Percentiles rank a stretch among this genome's conserved stretches.
Evolutionary conservation across 306 rosid species (phyloP).

Genomic region (Prunus mongolica): DNA sequence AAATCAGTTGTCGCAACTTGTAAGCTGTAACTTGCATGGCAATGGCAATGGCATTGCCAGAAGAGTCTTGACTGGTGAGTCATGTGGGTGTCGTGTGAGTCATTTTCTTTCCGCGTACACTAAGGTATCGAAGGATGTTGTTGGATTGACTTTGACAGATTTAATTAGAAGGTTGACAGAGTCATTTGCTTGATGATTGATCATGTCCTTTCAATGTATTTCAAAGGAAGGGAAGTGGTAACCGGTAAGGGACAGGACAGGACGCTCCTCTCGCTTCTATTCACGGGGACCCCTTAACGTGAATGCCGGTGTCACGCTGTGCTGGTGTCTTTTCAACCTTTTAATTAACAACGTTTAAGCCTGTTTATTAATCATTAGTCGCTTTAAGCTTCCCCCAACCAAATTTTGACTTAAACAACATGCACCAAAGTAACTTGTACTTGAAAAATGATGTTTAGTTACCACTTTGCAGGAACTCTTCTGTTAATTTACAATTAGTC

Average conservation of each 20-base stretch:
- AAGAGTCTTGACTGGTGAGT: too few relatives aligned
- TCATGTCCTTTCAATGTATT: not conserved
- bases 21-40: too few relatives aligned
- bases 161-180: not conserved
- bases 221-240: not conserved
- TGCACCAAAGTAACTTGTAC: not conserved
- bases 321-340: not conserved
- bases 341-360: not conserved
- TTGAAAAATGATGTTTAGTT: too few relatives aligned
- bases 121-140: not conserved
- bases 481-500: too few relatives aligned
- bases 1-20: too few relatives aligned
- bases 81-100: too few relatives aligned
- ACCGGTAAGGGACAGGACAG: too few relatives aligned
- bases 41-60: too few relatives aligned
- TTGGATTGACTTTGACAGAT: not conserved
- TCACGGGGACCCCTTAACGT: constrained; percentile 7
- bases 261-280: constrained; percentile 3
- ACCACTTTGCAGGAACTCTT: not conserved
- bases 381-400: not conserved
- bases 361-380: not conserved
- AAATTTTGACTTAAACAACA: not conserved
- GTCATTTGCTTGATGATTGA: not conserved
- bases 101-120: too few relatives aligned
- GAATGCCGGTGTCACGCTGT: constrained; percentile 4